Base-by-base conservation (phyloP, 2,329 filamentous ascomycete genomes). In the Nemania sp. region DNA sequence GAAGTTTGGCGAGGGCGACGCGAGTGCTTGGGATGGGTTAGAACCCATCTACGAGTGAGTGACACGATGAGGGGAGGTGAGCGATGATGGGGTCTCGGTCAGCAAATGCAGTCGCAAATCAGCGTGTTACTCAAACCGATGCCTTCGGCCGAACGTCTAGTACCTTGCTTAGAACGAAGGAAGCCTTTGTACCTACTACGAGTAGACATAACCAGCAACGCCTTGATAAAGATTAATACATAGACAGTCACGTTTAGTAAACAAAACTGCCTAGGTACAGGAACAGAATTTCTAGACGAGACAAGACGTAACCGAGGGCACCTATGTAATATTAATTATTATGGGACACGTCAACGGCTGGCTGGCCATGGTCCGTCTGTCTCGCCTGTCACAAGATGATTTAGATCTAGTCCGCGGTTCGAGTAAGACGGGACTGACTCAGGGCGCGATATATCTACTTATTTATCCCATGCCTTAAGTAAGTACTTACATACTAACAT, bases 41-140 rank as follows among this genome's bases (percentile, higher is more conserved):
- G 91, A 96, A 78, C 88, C 90, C 68, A 89, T 96, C 59, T 97
- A 88, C 52, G 64, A 61, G 25, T 69, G 64, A 61, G 25, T 69
- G 63, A 12, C 61, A 65, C 12, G 64, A 67, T n/a, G n/a, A n/a
- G n/a, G 13, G 58, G 59, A 54, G 45, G 40, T 15, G 10, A 20
- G 45, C 29, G 9, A 34, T 25, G n/a, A 15, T 43, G 6, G n/a
- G n/a, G 25, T 29, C 40, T 32, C 15, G 9, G 40, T 20, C 46
- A 35, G 42, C 18, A 34, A 47, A 21, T 9, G 12, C 15, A 48
- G 40, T 25, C 48, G 18, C 40, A 40, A 35, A 52, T 21, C 21
- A 37, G 21, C 35, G 58, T 35, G n/a, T n/a, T n/a, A 29, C 25
- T 29, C 7, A 7, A 25, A 53, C 17, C 17, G 12, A 17, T 18